A percentile compares a stretch with the other conserved stretches of the same genome.
Evolutionary conservation across 1,284 basidiomycete genomes (phyloP).

Genomic region (Ceratobasidium sp.): DNA sequence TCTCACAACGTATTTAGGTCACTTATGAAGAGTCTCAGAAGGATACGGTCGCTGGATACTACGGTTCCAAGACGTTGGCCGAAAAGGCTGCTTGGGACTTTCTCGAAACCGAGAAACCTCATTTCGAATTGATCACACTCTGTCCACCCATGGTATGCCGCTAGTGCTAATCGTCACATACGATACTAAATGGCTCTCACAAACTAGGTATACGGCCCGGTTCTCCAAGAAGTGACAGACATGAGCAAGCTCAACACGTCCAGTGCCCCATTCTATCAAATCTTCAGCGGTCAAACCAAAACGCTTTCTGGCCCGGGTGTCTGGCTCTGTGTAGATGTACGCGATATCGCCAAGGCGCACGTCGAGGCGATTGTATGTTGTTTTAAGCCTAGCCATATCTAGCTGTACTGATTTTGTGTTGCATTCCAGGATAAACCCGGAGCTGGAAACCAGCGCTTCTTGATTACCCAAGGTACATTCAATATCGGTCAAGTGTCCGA

Average conservation of each 20-base stretch:
- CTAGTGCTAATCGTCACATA: background rate
- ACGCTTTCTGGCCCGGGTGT: background rate
- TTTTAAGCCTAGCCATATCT: background rate
- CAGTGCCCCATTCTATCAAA: conserved; percentile 7
- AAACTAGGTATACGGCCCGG: conserved; percentile 45
- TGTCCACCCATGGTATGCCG: conserved; percentile 39
- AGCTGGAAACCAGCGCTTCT: conserved; percentile 35
- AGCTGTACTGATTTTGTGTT: background rate
- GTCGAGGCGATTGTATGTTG: conserved; percentile 8
- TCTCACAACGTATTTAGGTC: background rate
- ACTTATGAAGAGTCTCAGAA: conserved; percentile 19
- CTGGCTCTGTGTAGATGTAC: conserved; percentile 32
- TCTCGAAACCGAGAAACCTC: conserved; percentile 38
- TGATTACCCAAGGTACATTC: conserved; percentile 35
- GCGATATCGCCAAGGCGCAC: conserved; percentile 31
- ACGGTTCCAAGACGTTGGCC: conserved; percentile 45
- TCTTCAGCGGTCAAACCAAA: conserved; percentile 23
- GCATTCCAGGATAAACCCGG: conserved; percentile 17
- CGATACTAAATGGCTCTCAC: background rate
- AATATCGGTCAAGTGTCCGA: conserved; percentile 35
- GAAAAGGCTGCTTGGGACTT: conserved; percentile 43
- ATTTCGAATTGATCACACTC: conserved; percentile 37
- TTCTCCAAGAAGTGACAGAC: conserved; percentile 45
- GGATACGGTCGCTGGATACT: conserved; percentile 42
- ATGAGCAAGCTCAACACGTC: conserved; percentile 49